These are phyloP conservation scores for Plasmodium ovale DNA, from an alignment of 169 alveolate genomes.

Conservation along the genomic window DNA sequence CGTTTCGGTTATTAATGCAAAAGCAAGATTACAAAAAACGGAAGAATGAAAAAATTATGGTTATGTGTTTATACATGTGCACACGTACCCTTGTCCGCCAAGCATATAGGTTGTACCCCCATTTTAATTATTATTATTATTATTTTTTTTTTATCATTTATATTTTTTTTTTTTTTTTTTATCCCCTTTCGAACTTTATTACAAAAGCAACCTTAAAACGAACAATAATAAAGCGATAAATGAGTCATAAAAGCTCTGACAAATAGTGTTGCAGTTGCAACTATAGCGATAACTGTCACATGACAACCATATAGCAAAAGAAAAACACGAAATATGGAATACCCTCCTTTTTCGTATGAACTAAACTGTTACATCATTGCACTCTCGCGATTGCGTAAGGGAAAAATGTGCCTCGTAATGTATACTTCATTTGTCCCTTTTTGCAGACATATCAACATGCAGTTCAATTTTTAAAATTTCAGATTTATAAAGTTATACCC, in stretches of 20 bases:
- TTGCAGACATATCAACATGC: too few species aligned
- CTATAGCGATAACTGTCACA: too few species aligned
- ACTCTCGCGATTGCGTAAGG: too few species aligned
- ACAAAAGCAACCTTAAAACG: conserved; percentile 12
- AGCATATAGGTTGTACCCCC: background rate
- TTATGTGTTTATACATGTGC: background rate
- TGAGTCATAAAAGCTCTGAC: background rate
- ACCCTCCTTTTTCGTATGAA: too few species aligned
- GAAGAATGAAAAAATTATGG: conserved; percentile 77
- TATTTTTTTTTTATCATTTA: conserved; percentile 27
- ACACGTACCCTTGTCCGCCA: background rate
- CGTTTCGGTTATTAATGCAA: conserved; percentile 92
- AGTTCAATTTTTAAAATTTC: too few species aligned
- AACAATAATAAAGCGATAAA: background rate
- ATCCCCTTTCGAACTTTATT: conserved; percentile 1
- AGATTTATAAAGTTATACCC: too few species aligned
- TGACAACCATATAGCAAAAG: too few species aligned
- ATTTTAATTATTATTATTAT: conserved; percentile 17
- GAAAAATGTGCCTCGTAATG: too few species aligned
- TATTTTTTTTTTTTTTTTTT: background rate
- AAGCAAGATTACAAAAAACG: conserved; percentile 87
- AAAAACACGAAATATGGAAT: too few species aligned
- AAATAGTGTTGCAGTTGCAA: too few species aligned
- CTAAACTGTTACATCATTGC: too few species aligned
- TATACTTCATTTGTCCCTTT: too few species aligned